Conservation (phyloP, 1,284 basidiomycete species). For the Rhodotorula glutinis region DNA sequence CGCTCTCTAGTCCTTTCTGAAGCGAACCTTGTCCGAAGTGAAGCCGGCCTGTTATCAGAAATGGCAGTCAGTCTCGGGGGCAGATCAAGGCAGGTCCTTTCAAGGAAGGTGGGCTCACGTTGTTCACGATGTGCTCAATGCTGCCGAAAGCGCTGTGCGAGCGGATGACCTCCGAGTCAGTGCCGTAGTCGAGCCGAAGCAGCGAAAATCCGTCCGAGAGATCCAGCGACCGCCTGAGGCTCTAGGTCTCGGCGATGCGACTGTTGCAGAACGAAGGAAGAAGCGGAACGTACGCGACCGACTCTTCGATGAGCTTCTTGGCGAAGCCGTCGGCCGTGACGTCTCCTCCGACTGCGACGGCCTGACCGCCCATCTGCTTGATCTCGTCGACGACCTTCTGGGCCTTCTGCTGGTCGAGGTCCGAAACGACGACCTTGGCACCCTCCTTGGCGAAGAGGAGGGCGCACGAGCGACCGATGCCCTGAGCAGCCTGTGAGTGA, state of each 20-base stretch:
- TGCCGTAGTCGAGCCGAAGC: no score
- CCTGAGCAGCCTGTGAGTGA: conserved; percentile 61
- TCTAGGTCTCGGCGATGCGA: background rate
- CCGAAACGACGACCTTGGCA: conserved; percentile 78
- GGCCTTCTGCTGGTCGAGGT: conserved; percentile 54
- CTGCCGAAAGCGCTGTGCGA: conserved; percentile 65
- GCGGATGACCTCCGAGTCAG: no score
- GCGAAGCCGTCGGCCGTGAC: conserved; percentile 79
- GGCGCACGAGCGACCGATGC: conserved; percentile 70
- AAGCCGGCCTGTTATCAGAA: conserved; percentile 55
- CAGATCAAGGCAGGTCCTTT: background rate
- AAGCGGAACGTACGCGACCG: conserved; percentile 65
- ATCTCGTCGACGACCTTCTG: conserved; percentile 69
- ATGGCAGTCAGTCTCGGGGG: background rate
- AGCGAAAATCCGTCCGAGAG: no score
- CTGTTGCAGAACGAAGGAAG: no score
- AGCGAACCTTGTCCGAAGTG: conserved; percentile 62
- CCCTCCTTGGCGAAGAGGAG: conserved; percentile 78
- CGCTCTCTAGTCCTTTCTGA: background rate
- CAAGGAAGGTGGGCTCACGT: background rate
- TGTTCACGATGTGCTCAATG: conserved; percentile 73
- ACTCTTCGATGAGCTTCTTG: conserved; percentile 69
- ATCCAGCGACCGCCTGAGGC: no score
- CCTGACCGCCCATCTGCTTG: conserved; percentile 66
- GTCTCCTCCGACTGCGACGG: conserved; percentile 67